Percentiles rank a stretch among this genome's conserved stretches.
phyloP scores from a whole-genome alignment of 306 rosid genomes.

The Sicyos edulis region DNA sequence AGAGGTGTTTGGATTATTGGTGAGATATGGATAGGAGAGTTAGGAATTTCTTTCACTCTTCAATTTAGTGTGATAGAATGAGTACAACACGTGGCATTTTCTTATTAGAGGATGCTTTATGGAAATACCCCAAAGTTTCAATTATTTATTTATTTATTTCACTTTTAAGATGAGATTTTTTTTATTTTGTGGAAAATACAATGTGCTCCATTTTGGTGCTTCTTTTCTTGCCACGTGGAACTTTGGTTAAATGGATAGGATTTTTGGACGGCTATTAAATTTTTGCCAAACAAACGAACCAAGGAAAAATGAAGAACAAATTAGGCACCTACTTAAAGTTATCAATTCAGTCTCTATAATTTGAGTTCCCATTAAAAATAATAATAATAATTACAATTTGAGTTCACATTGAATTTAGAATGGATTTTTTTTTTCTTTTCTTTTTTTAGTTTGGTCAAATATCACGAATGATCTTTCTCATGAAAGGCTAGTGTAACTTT shows the following conservation, averaged over 20 bases:
- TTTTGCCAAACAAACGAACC: no score
- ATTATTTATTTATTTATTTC: not conserved
- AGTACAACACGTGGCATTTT: not conserved
- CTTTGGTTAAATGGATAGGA: not conserved
- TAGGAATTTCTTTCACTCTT: slow-evolving; percentile 1
- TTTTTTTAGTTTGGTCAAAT: no score
- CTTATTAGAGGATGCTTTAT: not conserved
- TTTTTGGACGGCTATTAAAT: slow-evolving; percentile 13
- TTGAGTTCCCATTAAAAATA: no score
- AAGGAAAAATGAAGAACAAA: no score
- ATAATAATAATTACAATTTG: no score
- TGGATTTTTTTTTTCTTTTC: no score
- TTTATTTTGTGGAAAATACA: not conserved
- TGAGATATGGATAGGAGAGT: slow-evolving; percentile 1
- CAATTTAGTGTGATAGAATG: slow-evolving; percentile 4
- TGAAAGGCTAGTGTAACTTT: no score
- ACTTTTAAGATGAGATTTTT: not conserved
- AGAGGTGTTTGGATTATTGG: not conserved
- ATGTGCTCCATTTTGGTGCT: slow-evolving; percentile 9
- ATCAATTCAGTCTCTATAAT: no score
- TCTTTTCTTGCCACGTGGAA: slow-evolving; percentile 12
- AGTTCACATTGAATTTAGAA: no score
- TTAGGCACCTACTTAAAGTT: no score
- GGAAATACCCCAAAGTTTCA: not conserved
- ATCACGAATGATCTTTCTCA: no score